Conservation (phyloP, 1,284 basidiomycete species). For the Cryptococcus wingfieldii region DNA sequence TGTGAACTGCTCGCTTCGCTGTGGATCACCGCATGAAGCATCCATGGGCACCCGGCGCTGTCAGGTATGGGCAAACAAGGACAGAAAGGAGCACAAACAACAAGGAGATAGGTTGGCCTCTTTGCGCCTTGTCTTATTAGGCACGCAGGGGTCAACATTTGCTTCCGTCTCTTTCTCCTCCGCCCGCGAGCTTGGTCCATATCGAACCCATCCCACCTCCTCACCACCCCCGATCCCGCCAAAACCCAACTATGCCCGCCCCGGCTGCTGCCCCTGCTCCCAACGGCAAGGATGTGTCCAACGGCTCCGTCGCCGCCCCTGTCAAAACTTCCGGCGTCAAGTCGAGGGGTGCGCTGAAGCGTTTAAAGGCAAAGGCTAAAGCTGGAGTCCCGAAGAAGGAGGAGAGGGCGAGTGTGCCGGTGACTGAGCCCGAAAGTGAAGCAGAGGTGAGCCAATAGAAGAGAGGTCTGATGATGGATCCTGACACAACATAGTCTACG, state of each 20-base stretch:
- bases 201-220: not conserved
- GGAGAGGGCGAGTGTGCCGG: slow-evolving; percentile 21
- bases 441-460: slow-evolving; percentile 25
- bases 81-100: not conserved
- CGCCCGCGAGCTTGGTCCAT: not conserved
- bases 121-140: not conserved
- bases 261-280: slow-evolving; percentile 7
- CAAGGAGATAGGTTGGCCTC: not conserved
- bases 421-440: slow-evolving; percentile 34
- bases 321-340: slow-evolving; percentile 34
- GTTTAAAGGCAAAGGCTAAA: slow-evolving; percentile 42
- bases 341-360: slow-evolving; percentile 41
- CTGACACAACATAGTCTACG: slow-evolving; percentile 15
- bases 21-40: not conserved
- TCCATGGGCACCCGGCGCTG: not conserved
- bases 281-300: slow-evolving; percentile 16
- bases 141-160: slow-evolving; percentile 5
- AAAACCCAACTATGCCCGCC: not conserved
- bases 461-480: not conserved
- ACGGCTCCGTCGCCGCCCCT: slow-evolving; percentile 22
- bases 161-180: not conserved
- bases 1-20: not conserved
- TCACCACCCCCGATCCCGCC: not conserved
- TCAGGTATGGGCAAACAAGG: not conserved
- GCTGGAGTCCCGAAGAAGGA: slow-evolving; percentile 8